Conservation (phyloP, 345 rosid genomes). For the Lagerstroemia speciosa region DNA sequence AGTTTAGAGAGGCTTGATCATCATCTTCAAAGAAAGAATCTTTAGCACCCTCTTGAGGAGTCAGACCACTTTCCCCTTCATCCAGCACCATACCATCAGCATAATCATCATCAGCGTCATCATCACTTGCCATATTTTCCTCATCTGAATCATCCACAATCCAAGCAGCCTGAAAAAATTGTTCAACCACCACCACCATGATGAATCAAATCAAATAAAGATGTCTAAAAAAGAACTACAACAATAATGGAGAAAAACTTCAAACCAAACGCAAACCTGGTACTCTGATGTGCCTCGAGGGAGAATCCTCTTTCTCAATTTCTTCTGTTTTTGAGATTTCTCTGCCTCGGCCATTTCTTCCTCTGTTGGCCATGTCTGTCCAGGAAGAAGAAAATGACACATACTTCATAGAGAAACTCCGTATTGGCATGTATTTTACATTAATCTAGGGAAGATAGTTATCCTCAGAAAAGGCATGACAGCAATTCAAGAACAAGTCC, state of each 20-base stretch:
- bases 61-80: constrained; percentile 33
- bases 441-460: background rate
- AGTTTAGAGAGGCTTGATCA: constrained; percentile 46
- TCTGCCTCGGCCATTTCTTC: constrained; percentile 90
- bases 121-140: constrained; percentile 38
- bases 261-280: constrained; percentile 37
- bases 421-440: background rate
- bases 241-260: background rate
- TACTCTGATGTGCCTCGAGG: constrained; percentile 93
- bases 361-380: constrained; percentile 95
- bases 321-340: constrained; percentile 43
- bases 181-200: background rate
- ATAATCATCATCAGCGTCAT: constrained; percentile 23
- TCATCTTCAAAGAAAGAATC: constrained; percentile 43
- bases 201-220: background rate
- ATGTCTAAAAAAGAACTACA: background rate
- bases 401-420: background rate
- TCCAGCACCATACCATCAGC: constrained; percentile 79
- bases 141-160: constrained; percentile 68
- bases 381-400: background rate
- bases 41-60: constrained; percentile 26
- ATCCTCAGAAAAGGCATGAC: background rate
- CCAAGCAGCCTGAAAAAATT: constrained; percentile 80
- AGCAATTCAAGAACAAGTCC: background rate
- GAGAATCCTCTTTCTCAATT: constrained; percentile 46